These are phyloP conservation scores for Bisporella sp. DNA, from an alignment of 2,329 filamentous ascomycete genomes.

Conservation along the genomic window DNA sequence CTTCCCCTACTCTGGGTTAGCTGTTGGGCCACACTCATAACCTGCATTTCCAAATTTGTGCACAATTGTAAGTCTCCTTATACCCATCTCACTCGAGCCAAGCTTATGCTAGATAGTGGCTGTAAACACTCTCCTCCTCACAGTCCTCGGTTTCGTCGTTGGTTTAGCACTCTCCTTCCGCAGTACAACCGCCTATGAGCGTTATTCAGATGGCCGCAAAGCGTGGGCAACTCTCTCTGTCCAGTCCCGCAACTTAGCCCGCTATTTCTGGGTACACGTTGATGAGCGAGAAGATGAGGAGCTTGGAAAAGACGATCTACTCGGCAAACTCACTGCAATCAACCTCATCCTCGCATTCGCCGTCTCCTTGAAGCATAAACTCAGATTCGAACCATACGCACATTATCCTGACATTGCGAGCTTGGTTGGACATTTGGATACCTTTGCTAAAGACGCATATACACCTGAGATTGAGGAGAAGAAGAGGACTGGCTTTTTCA, in stretches of 20 bases:
- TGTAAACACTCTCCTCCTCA: slow-evolving; percentile 63
- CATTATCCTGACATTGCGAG: slow-evolving; percentile 68
- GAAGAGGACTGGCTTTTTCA: slow-evolving; percentile 37
- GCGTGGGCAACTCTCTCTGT: slow-evolving; percentile 54
- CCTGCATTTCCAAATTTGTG: slow-evolving; percentile 8
- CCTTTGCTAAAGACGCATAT: slow-evolving; percentile 55
- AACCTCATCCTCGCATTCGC: slow-evolving; percentile 74
- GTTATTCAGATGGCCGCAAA: slow-evolving; percentile 58
- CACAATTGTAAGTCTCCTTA: slow-evolving; percentile 13
- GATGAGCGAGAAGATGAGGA: slow-evolving; percentile 49
- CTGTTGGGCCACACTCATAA: slow-evolving; percentile 49
- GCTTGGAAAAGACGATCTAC: slow-evolving; percentile 57
- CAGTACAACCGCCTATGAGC: slow-evolving; percentile 70
- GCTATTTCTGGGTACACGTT: slow-evolving; percentile 78
- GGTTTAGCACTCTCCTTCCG: slow-evolving; percentile 73
- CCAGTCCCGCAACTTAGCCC: slow-evolving; percentile 61
- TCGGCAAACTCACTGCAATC: slow-evolving; percentile 60
- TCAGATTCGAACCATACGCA: slow-evolving; percentile 77
- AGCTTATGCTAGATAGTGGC: slow-evolving; percentile 30
- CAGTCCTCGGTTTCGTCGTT: slow-evolving; percentile 75
- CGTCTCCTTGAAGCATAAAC: slow-evolving; percentile 71
- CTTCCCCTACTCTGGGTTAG: slow-evolving; percentile 58
- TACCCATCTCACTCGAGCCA: background rate
- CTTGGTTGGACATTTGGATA: slow-evolving; percentile 65
- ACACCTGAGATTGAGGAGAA: slow-evolving; percentile 26